Evolutionary conservation across 73 alveolate genomes (phyloP).

Genomic region (Vitrella brassicaformis): DNA sequence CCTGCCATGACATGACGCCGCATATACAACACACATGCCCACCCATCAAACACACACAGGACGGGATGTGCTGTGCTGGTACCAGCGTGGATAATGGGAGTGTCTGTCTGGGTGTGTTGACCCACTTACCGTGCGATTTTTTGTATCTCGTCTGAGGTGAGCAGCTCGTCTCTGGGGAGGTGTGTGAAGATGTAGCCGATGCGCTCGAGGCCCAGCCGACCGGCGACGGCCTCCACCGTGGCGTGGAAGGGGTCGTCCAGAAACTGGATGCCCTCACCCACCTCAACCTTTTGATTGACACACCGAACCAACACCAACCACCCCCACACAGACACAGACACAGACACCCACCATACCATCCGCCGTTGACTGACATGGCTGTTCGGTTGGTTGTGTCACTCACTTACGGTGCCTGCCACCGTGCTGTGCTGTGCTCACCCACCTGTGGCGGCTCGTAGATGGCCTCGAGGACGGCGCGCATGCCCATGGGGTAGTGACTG

Average conservation of each 20-base stretch:
- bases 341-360: slow-evolving; percentile 27
- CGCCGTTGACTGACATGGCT: too few relatives aligned
- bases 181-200: slow-evolving; percentile 97
- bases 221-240: slow-evolving; percentile 75
- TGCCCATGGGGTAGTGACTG: slow-evolving; percentile 92
- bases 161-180: slow-evolving; percentile 78
- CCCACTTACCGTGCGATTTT: too few relatives aligned
- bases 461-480: slow-evolving; percentile 89
- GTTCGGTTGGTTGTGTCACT: too few relatives aligned
- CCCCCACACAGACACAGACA: background rate
- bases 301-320: too few relatives aligned
- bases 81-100: too few relatives aligned
- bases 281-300: too few relatives aligned
- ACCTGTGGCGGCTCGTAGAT: slow-evolving; percentile 92
- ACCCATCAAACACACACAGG: too few relatives aligned
- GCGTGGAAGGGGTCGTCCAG: slow-evolving; percentile 61
- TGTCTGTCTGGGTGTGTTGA: too few relatives aligned
- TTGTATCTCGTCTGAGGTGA: slow-evolving; percentile 80
- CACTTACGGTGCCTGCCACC: too few relatives aligned
- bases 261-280: slow-evolving; percentile 69
- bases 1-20: background rate
- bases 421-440: too few relatives aligned
- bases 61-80: too few relatives aligned
- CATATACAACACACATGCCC: too few relatives aligned
- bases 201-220: slow-evolving; percentile 71